These are phyloP conservation scores for Crinitomyces ghanaensis DNA, from an alignment of 805 yeast species.

Conservation along the genomic window DNA sequence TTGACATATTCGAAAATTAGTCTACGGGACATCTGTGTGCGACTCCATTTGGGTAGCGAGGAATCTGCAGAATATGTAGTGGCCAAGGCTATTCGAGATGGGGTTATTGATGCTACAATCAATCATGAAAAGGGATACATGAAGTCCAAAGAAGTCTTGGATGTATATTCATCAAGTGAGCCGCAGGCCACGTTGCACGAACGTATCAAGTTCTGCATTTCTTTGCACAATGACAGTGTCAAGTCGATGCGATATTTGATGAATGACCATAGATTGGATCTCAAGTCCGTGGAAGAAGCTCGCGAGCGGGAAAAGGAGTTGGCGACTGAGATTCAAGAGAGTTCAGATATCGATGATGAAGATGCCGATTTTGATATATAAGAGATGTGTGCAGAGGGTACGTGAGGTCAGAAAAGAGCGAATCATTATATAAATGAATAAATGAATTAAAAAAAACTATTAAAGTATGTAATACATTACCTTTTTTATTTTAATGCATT, in stretches of 20 bases:
- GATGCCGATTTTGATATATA: conserved; percentile 28
- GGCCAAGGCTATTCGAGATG: conserved; percentile 92
- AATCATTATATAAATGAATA: too few relatives aligned
- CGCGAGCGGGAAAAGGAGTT: conserved; percentile 44
- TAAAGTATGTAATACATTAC: too few relatives aligned
- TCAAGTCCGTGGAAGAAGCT: conserved; percentile 42
- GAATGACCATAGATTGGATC: conserved; percentile 39
- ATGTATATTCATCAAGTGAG: conserved; percentile 73
- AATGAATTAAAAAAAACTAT: too few relatives aligned
- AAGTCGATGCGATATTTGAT: conserved; percentile 88
- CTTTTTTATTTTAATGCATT: too few relatives aligned
- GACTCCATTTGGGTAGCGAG: conserved; percentile 84
- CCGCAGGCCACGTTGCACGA: conserved; percentile 87
- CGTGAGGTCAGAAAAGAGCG: too few relatives aligned
- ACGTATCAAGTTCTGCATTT: conserved; percentile 85
- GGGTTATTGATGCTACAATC: conserved; percentile 89
- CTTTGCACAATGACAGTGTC: conserved; percentile 82
- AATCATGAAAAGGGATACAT: conserved; percentile 85
- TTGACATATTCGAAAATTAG: conserved; percentile 85
- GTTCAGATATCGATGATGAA: conserved; percentile 32
- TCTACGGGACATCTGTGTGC: conserved; percentile 84
- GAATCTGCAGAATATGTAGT: conserved; percentile 95
- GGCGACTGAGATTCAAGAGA: conserved; percentile 34
- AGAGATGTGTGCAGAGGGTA: too few relatives aligned
- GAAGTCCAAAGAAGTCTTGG: conserved; percentile 78